Evolutionary conservation across 2,329 filamentous ascomycete genomes (phyloP).

Genomic region (Scedosporium minutisporum): DNA sequence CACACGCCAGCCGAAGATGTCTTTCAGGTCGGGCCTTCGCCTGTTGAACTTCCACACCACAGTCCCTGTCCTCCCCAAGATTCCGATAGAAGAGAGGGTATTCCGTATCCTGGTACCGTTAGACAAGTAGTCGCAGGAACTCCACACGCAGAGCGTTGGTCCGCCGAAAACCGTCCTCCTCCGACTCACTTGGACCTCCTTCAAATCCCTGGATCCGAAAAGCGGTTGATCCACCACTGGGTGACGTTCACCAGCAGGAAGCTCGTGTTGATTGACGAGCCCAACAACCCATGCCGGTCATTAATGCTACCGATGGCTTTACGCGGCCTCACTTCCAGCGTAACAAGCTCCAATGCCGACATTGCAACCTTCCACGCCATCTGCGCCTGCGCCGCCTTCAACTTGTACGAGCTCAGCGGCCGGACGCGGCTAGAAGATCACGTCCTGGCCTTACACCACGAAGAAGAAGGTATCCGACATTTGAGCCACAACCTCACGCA

Average conservation of each 20-base stretch:
- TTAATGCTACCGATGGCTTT: slow-evolving; percentile 18
- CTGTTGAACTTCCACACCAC: background rate
- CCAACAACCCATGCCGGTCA: slow-evolving; percentile 15
- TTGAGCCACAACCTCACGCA: slow-evolving; percentile 13
- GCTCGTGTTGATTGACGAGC: slow-evolving; percentile 15
- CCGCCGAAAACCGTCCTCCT: background rate
- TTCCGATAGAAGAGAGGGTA: background rate
- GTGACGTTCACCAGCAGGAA: slow-evolving; percentile 16
- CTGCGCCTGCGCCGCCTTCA: slow-evolving; percentile 29
- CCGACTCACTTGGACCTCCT: slow-evolving; percentile 13
- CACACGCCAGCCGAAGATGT: background rate
- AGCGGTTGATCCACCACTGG: slow-evolving; percentile 18
- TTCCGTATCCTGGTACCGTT: background rate
- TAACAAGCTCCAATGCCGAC: slow-evolving; percentile 12
- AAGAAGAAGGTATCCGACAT: slow-evolving; percentile 15
- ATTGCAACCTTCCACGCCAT: slow-evolving; percentile 16
- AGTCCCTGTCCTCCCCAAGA: background rate
- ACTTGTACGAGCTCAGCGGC: slow-evolving; percentile 28
- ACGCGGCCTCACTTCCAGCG: slow-evolving; percentile 12
- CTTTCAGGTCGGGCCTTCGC: background rate
- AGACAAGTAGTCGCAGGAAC: background rate
- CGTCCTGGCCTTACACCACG: slow-evolving; percentile 13
- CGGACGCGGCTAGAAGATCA: slow-evolving; percentile 10
- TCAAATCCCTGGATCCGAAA: slow-evolving; percentile 11
- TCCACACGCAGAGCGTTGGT: background rate